Evolutionary conservation across 768 basidiomycete genomes (phyloP), one percentile per base, ranked within the genome.

Genomic region (Mycena epipterygia): DNA sequence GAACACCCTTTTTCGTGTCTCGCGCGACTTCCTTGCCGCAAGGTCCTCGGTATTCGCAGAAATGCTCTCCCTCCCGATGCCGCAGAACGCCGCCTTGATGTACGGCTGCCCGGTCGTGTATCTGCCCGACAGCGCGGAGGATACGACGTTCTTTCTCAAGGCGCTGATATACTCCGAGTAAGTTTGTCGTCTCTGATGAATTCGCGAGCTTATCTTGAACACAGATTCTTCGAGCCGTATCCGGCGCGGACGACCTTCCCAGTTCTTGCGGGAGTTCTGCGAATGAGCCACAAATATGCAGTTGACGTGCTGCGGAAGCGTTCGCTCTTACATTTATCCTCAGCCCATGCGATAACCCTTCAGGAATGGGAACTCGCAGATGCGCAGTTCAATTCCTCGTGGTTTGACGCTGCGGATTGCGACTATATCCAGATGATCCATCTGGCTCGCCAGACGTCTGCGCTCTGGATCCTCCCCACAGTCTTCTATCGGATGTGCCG

Each of bases 91-190:
- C 3, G 66, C 62, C 11, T 30, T n/a, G 3, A 32, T 68, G 37
- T 53, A 72, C 3, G 71, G 65, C 5, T 72, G 71, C 30, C 71
- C 60, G 2, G 32, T 72, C 21, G 71, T 72, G 51, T 23, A 35
- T 33, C 33, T 53, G n/a, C 32, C 52, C 5, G 52, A 53, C 32
- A 30, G 30, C 33, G 29, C 52, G 19, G 17, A 16, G 19, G 52
- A 53, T 35, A 33, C n/a, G 19, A 53, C 52, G 5, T 14, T 32
- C 14, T 53, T 53, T 25, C 32, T 53, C 5, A 53, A 53, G 33
- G 52, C 52, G 13, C 21, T 53, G 32, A 35, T 33, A 6, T 53
- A 53, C 14, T 53, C 29, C 9, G 52, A 53, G 52, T 53, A 14
- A 19, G 46, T 21, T 48, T 11, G n/a, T n/a, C 19, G 42, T n/a